phyloP scores from a whole-genome alignment of 2,329 filamentous ascomycete species.

The Colletotrichum gloeosporioides region DNA sequence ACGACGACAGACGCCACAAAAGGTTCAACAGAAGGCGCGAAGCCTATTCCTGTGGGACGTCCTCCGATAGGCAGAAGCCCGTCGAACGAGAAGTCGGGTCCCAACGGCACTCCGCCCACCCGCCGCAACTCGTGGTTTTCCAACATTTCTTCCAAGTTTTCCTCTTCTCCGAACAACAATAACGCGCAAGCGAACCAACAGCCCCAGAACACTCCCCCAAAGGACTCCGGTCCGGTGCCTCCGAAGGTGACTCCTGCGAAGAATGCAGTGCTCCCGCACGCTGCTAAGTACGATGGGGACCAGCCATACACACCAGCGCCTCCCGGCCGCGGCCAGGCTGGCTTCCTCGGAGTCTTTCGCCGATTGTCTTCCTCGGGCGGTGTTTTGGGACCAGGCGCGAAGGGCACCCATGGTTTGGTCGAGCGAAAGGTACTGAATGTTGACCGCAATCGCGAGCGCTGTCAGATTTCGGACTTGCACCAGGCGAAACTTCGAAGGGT shows the following conservation, averaged over 20 bases:
- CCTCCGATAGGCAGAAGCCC: conserved; percentile 33
- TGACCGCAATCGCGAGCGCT: conserved; percentile 79
- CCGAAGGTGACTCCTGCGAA: conserved; percentile 57
- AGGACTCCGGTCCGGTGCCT: conserved; percentile 30
- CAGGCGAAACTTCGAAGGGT: conserved; percentile 84
- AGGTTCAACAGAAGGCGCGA: conserved; percentile 22
- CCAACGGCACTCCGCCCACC: conserved; percentile 41
- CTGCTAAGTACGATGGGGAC: conserved; percentile 60
- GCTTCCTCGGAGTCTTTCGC: conserved; percentile 82
- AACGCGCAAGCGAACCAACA: conserved; percentile 38
- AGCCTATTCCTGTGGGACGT: conserved; percentile 32
- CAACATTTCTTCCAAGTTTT: conserved; percentile 92
- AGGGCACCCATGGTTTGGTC: conserved; percentile 70
- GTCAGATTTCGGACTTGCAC: conserved; percentile 79
- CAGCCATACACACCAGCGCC: conserved; percentile 77
- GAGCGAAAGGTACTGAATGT: conserved; percentile 85
- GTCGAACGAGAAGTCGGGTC: conserved; percentile 34
- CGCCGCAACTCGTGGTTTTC: conserved; percentile 89
- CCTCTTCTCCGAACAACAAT: conserved; percentile 54
- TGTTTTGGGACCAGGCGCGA: conserved; percentile 51
- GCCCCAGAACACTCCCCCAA: conserved; percentile 36
- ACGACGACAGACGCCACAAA: conserved; percentile 3
- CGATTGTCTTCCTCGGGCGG: conserved; percentile 75
- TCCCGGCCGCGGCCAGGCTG: conserved; percentile 70
- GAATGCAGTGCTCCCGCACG: conserved; percentile 66